phyloP scores from a whole-genome alignment of 2,329 filamentous ascomycete genomes.

The Akanthomyces dipterigenus region DNA sequence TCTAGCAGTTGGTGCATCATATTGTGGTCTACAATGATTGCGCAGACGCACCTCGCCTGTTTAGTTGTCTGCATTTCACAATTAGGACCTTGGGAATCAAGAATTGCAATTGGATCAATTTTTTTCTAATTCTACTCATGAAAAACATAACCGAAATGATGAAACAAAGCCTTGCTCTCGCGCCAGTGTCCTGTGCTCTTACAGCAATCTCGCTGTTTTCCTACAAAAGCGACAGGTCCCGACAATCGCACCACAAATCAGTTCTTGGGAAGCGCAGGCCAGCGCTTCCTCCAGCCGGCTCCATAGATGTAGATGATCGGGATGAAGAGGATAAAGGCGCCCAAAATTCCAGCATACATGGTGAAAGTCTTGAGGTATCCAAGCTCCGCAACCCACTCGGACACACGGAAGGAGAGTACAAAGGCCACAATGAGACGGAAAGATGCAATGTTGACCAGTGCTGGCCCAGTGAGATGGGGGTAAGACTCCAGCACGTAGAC shows the following conservation, averaged over 20 bases:
- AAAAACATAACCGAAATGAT: not conserved
- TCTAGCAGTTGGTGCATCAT: no score
- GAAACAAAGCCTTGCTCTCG: not conserved
- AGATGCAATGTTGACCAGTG: slow-evolving; percentile 27
- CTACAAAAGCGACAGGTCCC: not conserved
- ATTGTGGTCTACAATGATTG: no score
- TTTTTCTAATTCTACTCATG: not conserved
- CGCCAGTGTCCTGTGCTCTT: no score
- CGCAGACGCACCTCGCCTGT: no score
- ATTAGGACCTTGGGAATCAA: no score
- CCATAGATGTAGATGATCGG: slow-evolving; percentile 21
- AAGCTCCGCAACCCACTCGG: slow-evolving; percentile 20
- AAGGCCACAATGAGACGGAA: slow-evolving; percentile 25
- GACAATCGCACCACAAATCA: not conserved
- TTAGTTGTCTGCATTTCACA: no score
- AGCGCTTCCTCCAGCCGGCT: not conserved
- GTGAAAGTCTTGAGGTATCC: slow-evolving; percentile 23
- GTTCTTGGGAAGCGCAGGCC: not conserved
- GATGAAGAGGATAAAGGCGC: slow-evolving; percentile 24
- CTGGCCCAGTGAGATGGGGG: slow-evolving; percentile 21
- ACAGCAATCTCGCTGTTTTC: not conserved
- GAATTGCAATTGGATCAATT: no score
- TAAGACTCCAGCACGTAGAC: slow-evolving; percentile 29
- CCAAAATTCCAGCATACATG: slow-evolving; percentile 26
- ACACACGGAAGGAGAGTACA: slow-evolving; percentile 23